Conservation (phyloP, 2,329 filamentous ascomycete genomes). For the Rachicladosporium sp. region DNA sequence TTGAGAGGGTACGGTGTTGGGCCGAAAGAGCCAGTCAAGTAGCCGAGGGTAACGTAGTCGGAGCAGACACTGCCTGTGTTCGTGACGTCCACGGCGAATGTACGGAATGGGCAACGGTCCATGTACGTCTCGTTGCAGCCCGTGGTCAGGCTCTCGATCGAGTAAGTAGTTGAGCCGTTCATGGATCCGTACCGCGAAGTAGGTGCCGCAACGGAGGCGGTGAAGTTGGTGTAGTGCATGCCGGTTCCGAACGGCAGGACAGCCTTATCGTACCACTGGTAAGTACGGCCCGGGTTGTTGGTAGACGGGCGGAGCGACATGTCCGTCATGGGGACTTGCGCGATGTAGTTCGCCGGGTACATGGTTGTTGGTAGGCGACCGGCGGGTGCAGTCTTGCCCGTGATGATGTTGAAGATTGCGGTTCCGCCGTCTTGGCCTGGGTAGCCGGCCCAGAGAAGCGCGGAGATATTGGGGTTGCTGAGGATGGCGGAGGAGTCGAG, state of each 20-base stretch:
- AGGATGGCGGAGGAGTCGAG: slow-evolving; percentile 41
- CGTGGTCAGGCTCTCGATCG: slow-evolving; percentile 27
- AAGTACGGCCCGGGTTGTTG: slow-evolving; percentile 42
- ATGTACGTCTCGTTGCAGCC: slow-evolving; percentile 26
- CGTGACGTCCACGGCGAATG: slow-evolving; percentile 31
- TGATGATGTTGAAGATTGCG: slow-evolving; percentile 43
- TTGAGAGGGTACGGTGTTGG: slow-evolving; percentile 42
- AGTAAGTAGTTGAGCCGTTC: slow-evolving; percentile 10
- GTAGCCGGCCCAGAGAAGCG: slow-evolving; percentile 47
- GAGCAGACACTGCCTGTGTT: slow-evolving; percentile 37
- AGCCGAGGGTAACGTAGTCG: slow-evolving; percentile 43
- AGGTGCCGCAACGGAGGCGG: slow-evolving; percentile 11
- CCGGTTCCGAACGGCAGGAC: slow-evolving; percentile 45
- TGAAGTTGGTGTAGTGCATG: slow-evolving; percentile 47
- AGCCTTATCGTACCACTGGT: slow-evolving; percentile 44
- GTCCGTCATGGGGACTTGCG: slow-evolving; percentile 41
- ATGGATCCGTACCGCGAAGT: slow-evolving; percentile 10
- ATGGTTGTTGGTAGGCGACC: slow-evolving; percentile 44
- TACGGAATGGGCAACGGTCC: slow-evolving; percentile 33
- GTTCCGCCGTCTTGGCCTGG: slow-evolving; percentile 48
- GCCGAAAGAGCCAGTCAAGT: slow-evolving; percentile 36
- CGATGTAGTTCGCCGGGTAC: slow-evolving; percentile 42
- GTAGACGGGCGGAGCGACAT: slow-evolving; percentile 41
- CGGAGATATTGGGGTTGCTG: slow-evolving; percentile 35
- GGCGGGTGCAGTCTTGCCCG: slow-evolving; percentile 38